Base-by-base conservation (phyloP, 2,329 filamentous ascomycete genomes). In the Stagonosporopsis rhizophila region DNA sequence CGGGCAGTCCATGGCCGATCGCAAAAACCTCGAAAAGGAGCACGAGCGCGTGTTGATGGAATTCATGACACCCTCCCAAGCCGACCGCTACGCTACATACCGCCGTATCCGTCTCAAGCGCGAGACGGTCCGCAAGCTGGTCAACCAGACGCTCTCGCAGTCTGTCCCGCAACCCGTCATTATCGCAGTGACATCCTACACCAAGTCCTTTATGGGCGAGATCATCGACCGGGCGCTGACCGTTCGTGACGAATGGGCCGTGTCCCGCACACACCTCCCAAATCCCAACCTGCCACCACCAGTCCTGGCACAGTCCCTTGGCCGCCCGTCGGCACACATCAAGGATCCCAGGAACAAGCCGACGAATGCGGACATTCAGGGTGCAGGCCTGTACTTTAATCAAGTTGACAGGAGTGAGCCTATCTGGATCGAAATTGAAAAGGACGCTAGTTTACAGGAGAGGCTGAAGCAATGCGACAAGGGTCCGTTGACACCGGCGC, bases 81-180 rank as follows among this genome's bases (percentile, higher is more conserved):
- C 87, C 64, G 82, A 86, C 51, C 83, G 89, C 44, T 92, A 90
- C 70, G 88, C 89, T 71, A 82, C 85, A 20, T 92, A 87, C 84
- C 84, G 89, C 58, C 85, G 86, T 9, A 85, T 86, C 30, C 90
- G 89, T 66, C 77, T 93, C 37, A 84, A 85, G 20, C 87, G 89
- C 62, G 83, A 86, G 6, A 86, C 88, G 17, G 87, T 92, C 54
- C 85, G 89, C 70, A 83, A 87, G 83, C 85, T 93, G 58, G 88
- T 92, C 71, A 94, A 93, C 69, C 89, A 90, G 56, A 91, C 90
- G 1, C 87, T 92, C 8, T 91, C 89, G 0, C 90, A 93, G 72
- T 92, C 89, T 1, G 90, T 91, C 0, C 89, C 89, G 0, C 82
- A 85, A 19, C 89, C 85, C 65, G 88, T 92, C 45, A 87, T 90